A percentile compares a stretch with the other conserved stretches of the same genome.
Conservation (phyloP, 169 alveolate genomes). For the Babesia gibsoni region DNA sequence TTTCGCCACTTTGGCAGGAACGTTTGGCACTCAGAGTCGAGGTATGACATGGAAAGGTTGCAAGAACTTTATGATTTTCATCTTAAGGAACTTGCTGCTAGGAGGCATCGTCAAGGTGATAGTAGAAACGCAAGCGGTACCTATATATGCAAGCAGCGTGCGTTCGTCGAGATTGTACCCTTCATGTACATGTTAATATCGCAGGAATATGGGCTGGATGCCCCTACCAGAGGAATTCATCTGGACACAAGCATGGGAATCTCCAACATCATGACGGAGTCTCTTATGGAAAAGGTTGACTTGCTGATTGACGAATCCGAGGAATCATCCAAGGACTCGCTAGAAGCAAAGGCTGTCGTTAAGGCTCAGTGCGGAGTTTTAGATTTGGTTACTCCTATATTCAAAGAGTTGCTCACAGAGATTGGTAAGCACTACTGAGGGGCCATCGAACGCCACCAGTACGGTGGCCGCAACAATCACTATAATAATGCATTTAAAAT, state of each 20-base stretch:
- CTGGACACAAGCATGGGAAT: neutral
- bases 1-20: conserved; percentile 31
- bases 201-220: neutral
- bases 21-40: conserved; percentile 11
- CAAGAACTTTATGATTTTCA: conserved; percentile 29
- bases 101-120: neutral
- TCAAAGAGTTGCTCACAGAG: conserved; percentile 48
- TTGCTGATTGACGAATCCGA: neutral
- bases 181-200: conserved; percentile 16
- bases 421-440: conserved; percentile 44
- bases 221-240: neutral
- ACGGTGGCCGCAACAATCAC: too few species aligned
- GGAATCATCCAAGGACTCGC: neutral
- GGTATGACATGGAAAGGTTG: conserved; percentile 31
- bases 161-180: conserved; percentile 52
- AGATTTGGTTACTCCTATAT: conserved; percentile 47
- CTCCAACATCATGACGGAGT: conserved; percentile 6
- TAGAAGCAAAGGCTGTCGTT: neutral
- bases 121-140: neutral
- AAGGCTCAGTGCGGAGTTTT: neutral
- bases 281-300: conserved; percentile 18
- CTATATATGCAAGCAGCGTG: conserved; percentile 5
- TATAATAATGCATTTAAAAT: too few species aligned
- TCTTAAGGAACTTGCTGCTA: conserved; percentile 13
- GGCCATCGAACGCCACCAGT: too few species aligned